Conservation (phyloP, 768 basidiomycete species). For the Phlebiopsis gigantea region DNA sequence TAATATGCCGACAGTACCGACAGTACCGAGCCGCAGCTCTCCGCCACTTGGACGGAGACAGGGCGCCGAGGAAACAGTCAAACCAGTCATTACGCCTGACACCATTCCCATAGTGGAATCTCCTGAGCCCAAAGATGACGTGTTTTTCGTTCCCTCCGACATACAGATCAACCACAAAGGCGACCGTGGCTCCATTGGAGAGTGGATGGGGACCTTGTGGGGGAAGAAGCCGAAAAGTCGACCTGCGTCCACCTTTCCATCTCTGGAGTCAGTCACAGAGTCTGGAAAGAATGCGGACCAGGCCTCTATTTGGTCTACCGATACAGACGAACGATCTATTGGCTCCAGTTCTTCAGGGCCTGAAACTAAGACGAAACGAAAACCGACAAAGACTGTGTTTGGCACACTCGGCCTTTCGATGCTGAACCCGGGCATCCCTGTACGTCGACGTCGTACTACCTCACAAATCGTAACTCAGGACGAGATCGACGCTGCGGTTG, state of each 20-base stretch:
- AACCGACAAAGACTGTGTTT: slow-evolving; percentile 54
- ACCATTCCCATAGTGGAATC: slow-evolving; percentile 2
- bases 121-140: slow-evolving; percentile 5
- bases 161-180: slow-evolving; percentile 10
- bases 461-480: background rate
- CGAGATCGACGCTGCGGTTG: background rate
- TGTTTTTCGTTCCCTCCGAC: background rate
- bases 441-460: background rate
- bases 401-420: slow-evolving; percentile 68
- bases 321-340: slow-evolving; percentile 1
- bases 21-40: background rate
- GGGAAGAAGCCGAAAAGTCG: slow-evolving; percentile 33
- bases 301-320: background rate
- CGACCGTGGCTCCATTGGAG: slow-evolving; percentile 43
- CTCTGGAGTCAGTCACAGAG: background rate
- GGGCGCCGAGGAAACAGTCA: background rate
- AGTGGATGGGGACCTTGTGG: slow-evolving; percentile 81
- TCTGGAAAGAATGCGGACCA: background rate
- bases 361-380: slow-evolving; percentile 1
- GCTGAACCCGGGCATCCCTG: slow-evolving; percentile 38
- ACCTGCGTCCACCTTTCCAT: slow-evolving; percentile 16
- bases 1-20: background rate
- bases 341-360: background rate
- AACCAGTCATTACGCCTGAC: background rate
- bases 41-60: background rate